Conservation (phyloP, 2,329 filamentous ascomycete species). For the Neonectria hederae region DNA sequence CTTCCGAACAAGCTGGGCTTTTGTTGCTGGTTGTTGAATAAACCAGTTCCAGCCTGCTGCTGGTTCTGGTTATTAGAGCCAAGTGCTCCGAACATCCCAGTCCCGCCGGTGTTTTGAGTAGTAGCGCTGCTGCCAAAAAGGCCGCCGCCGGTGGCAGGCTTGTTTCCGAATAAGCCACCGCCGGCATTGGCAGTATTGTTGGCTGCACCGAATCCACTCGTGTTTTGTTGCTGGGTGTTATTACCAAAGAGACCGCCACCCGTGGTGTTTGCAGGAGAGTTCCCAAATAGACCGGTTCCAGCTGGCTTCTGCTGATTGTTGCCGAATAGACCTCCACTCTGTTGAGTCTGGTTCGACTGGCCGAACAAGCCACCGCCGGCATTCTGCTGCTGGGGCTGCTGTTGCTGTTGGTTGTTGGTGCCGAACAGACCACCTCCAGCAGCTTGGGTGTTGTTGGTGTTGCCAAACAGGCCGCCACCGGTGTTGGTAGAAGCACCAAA, state of each 20-base stretch:
- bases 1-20: slow-evolving; percentile 63
- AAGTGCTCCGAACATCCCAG: slow-evolving; percentile 57
- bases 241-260: slow-evolving; percentile 56
- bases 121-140: slow-evolving; percentile 54
- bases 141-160: slow-evolving; percentile 50
- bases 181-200: slow-evolving; percentile 44
- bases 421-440: slow-evolving; percentile 59
- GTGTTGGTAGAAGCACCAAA: slow-evolving; percentile 44
- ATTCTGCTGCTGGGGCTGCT: slow-evolving; percentile 34
- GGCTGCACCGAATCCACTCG: slow-evolving; percentile 46
- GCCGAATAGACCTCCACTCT: slow-evolving; percentile 57
- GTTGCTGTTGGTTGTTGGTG: slow-evolving; percentile 44
- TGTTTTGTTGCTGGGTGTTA: slow-evolving; percentile 52
- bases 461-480: slow-evolving; percentile 55
- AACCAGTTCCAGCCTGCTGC: slow-evolving; percentile 53
- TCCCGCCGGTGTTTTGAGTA: slow-evolving; percentile 49
- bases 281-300: slow-evolving; percentile 46
- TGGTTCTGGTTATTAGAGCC: slow-evolving; percentile 49
- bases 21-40: slow-evolving; percentile 58
- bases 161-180: slow-evolving; percentile 41
- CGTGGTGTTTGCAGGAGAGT: slow-evolving; percentile 18
- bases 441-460: slow-evolving; percentile 44
- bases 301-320: slow-evolving; percentile 53
- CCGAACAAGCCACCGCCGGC: slow-evolving; percentile 49
- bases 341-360: slow-evolving; percentile 43